Conservation (phyloP, 148 eudicot species). For the Chenopodium formosanum region DNA sequence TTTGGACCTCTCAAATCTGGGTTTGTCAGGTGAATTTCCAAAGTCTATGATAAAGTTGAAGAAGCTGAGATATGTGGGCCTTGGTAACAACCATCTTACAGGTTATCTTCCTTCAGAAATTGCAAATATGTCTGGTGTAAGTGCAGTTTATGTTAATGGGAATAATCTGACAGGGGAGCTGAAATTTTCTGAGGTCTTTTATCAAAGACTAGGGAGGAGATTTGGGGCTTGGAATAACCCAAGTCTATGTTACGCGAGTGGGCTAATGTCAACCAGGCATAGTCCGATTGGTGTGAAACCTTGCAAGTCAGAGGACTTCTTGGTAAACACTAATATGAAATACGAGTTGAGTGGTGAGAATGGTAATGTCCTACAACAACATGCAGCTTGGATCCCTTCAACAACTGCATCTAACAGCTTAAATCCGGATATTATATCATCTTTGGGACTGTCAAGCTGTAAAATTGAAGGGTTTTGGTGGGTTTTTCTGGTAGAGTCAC, state of each 20-base stretch:
- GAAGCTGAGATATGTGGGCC: conserved; percentile 68
- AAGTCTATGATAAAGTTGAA: conserved; percentile 49
- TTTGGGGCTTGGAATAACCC: conserved; percentile 82
- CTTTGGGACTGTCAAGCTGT: conserved; percentile 44
- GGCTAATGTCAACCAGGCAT: conserved; percentile 24
- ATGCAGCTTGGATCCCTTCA: background rate
- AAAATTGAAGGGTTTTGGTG: conserved; percentile 44
- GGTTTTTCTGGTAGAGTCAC: conserved; percentile 32
- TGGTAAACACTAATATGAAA: conserved; percentile 20
- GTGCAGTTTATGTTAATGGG: conserved; percentile 67
- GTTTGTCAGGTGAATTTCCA: conserved; percentile 68
- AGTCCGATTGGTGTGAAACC: conserved; percentile 58
- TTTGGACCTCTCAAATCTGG: conserved; percentile 59
- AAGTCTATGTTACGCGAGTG: conserved; percentile 56
- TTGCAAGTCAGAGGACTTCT: conserved; percentile 42
- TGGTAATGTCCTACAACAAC: conserved; percentile 1
- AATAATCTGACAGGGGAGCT: conserved; percentile 75
- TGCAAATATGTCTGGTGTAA: conserved; percentile 47
- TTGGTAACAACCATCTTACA: conserved; percentile 60
- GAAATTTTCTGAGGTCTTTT: conserved; percentile 51
- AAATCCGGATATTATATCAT: conserved; percentile 29
- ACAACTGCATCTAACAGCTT: conserved; percentile 6
- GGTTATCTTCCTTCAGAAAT: conserved; percentile 57
- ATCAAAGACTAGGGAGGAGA: conserved; percentile 70
- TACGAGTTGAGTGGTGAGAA: conserved; percentile 26